Base-by-base conservation (phyloP, 164 flowering plant species). In the Liriodendron chinense region DNA sequence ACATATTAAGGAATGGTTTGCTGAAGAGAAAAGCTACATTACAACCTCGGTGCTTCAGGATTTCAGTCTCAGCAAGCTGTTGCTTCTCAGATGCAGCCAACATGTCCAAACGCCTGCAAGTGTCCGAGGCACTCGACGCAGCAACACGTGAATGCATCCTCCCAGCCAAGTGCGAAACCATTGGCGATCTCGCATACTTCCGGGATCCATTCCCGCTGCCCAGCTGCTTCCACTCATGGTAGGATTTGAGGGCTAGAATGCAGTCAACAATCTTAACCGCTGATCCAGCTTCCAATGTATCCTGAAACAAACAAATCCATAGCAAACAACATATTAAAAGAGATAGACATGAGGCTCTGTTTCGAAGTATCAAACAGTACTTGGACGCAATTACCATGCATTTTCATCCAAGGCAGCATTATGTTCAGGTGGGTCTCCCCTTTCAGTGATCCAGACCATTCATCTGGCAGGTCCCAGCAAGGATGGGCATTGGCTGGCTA, bases 211-310 rank as follows among this genome's bases (percentile, higher is more conserved):
- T 84, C n/a, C 83, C 84, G 62, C 57, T 14, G 14, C 77, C 84
- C 78, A 81, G 78, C 80, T 86, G 84, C 81, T 90, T 95, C 89
- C 83, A 80, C 69, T 95, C 98, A 70, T 92, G 86, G 76, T 90
- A 90, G 10, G 85, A 84, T 78, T 95, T 93, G 34, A 95, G 92
- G 4, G 86, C 86, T 72, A 95, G 82, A 69, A 95, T 83, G 84
- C 99, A 93, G 74, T 95, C 97, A 69, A 90, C 98, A 62, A 95
- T 90, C 81, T 91, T 93, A 5, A 79, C 86, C 6, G 84, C 83
- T 3, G 98, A 89, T 48, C 91, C 96, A 10, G 83, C 86, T 72
- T 88, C 97, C 78, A 86, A 70, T 63, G 79, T 79, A 28, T 91
- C 94, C 98, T 93, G 75, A 68, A 12, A 80, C 20, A 61, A 72